These are phyloP conservation scores for Lipomyces japonicus DNA, from an alignment of 805 yeast species.

Conservation along the genomic window DNA sequence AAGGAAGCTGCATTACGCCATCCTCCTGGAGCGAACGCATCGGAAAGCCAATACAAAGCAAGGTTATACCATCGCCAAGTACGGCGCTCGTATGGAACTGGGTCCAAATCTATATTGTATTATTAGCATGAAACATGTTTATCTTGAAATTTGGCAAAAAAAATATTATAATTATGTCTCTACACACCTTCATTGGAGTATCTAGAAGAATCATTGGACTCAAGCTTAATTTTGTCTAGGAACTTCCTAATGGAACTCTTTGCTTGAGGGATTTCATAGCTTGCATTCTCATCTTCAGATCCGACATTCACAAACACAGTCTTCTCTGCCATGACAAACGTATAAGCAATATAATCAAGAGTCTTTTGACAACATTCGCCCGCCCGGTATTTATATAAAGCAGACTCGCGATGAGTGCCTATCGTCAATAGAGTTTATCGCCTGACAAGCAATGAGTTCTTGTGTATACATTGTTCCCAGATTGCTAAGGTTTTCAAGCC, in stretches of 20 bases:
- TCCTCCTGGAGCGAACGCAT: conserved; percentile 38
- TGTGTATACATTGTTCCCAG: no score
- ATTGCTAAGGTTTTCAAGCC: no score
- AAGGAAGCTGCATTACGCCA: conserved; percentile 45
- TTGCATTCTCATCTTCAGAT: neutral
- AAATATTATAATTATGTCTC: neutral
- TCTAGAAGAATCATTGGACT: neutral
- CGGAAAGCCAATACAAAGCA: conserved; percentile 30
- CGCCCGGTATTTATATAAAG: no score
- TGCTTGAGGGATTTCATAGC: neutral
- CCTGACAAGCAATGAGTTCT: no score
- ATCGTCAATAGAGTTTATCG: no score
- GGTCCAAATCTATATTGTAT: conserved; percentile 8
- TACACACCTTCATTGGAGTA: conserved; percentile 2
- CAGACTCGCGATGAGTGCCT: no score
- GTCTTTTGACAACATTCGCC: no score
- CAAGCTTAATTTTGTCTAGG: neutral
- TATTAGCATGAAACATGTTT: conserved; percentile 53
- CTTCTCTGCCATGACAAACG: neutral
- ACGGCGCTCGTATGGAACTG: conserved; percentile 36
- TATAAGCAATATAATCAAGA: no score
- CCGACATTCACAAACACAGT: neutral
- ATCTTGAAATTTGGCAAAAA: neutral
- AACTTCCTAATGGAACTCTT: neutral
- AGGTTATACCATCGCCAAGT: conserved; percentile 47